Evolutionary conservation across 176 grass and related monocot species (phyloP).

Genomic region (Eleusine indica): DNA sequence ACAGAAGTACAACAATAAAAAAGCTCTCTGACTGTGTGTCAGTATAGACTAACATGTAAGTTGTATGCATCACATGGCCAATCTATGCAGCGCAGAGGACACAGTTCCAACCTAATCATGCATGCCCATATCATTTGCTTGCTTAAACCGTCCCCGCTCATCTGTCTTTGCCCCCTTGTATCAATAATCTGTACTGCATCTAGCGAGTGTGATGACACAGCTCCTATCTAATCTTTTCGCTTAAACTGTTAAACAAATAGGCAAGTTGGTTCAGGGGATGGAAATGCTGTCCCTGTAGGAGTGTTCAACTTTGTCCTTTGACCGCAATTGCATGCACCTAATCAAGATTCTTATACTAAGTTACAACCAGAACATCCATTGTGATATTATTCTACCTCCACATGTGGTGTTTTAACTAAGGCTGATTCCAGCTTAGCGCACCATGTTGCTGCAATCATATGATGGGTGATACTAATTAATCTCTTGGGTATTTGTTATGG

Average conservation of each 20-base stretch:
- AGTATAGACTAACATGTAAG: slow-evolving; percentile 44
- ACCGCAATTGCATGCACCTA: slow-evolving; percentile 46
- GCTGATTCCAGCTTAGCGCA: slow-evolving; percentile 49
- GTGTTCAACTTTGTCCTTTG: slow-evolving; percentile 46
- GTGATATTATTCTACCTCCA: slow-evolving; percentile 60
- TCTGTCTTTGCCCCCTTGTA: slow-evolving; percentile 25
- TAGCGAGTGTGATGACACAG: slow-evolving; percentile 37
- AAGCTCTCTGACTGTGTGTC: slow-evolving; percentile 27
- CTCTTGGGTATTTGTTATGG: neutral
- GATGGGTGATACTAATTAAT: slow-evolving; percentile 23
- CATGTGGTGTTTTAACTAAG: slow-evolving; percentile 52
- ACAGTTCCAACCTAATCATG: slow-evolving; percentile 40
- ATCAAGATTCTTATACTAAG: slow-evolving; percentile 53
- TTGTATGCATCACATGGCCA: slow-evolving; percentile 51
- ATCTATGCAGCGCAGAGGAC: slow-evolving; percentile 35
- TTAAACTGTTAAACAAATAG: slow-evolving; percentile 40
- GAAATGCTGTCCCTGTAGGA: slow-evolving; percentile 27
- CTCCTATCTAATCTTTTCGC: slow-evolving; percentile 42
- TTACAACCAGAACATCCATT: slow-evolving; percentile 43
- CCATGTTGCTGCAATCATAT: slow-evolving; percentile 54
- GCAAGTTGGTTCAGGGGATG: slow-evolving; percentile 55
- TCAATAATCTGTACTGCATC: slow-evolving; percentile 29
- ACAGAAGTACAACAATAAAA: slow-evolving; percentile 46
- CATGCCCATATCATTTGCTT: slow-evolving; percentile 34
- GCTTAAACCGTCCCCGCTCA: slow-evolving; percentile 40